phyloP scores from a whole-genome alignment of 2,329 filamentous ascomycete species.

The Coniosporium tulheliwenetii region DNA sequence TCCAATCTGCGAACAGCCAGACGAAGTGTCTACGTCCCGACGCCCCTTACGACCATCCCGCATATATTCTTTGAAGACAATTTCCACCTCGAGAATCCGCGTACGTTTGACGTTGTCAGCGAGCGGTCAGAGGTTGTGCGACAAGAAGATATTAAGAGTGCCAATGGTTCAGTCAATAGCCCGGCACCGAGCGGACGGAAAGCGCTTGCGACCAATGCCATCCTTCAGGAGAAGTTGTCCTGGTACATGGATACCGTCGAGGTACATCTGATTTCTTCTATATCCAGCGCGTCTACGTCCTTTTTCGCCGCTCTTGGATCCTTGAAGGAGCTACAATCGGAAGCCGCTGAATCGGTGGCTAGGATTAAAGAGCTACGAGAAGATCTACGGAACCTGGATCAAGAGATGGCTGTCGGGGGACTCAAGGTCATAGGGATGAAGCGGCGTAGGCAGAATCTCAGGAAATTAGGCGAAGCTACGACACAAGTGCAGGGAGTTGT shows the following conservation, averaged over 20 bases:
- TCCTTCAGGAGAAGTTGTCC: constrained; percentile 91
- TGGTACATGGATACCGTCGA: constrained; percentile 99
- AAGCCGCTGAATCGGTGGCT: constrained; percentile 79
- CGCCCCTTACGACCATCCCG: constrained; percentile 83
- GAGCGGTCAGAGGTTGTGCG: constrained; percentile 91
- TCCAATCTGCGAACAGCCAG: constrained; percentile 35
- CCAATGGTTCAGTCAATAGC: constrained; percentile 42
- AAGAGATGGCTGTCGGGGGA: constrained; percentile 73
- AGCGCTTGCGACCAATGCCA: constrained; percentile 86
- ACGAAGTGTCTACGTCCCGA: constrained; percentile 53
- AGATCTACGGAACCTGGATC: constrained; percentile 67
- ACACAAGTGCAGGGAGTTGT: constrained; percentile 70
- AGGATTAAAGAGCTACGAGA: constrained; percentile 68
- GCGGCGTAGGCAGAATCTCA: constrained; percentile 67
- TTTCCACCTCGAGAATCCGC: constrained; percentile 89
- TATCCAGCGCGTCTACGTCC: constrained; percentile 86
- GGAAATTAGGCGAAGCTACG: constrained; percentile 67
- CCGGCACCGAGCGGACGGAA: constrained; percentile 50
- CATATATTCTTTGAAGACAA: constrained; percentile 87
- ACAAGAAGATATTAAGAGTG: constrained; percentile 35
- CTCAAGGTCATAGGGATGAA: constrained; percentile 75
- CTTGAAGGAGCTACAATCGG: constrained; percentile 75
- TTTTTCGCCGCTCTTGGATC: constrained; percentile 93
- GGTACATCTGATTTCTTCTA: constrained; percentile 89
- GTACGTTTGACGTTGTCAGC: constrained; percentile 92